Evolutionary conservation across 2,329 filamentous ascomycete species (phyloP).

Genomic region (Fulvia fulva): DNA sequence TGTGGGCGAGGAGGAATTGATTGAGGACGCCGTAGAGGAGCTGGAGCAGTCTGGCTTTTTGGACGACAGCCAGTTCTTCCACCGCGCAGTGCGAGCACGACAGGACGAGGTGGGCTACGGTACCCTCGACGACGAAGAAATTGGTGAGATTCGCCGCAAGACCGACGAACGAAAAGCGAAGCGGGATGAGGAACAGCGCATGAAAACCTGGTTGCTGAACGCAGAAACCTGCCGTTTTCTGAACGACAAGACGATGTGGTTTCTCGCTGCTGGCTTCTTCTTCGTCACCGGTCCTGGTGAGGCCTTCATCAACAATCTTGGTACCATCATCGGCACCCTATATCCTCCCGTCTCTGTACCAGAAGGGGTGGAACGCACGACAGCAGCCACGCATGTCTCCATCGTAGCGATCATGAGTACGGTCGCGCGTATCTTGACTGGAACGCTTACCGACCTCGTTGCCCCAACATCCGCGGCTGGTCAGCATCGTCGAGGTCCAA

Average conservation of each 20-base stretch:
- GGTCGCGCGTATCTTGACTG: constrained; percentile 81
- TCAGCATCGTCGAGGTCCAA: constrained; percentile 51
- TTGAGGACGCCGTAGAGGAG: constrained; percentile 85
- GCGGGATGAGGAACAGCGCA: constrained; percentile 57
- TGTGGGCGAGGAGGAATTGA: constrained; percentile 79
- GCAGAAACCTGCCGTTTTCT: constrained; percentile 84
- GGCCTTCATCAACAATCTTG: constrained; percentile 95
- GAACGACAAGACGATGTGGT: constrained; percentile 91
- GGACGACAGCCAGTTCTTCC: constrained; percentile 70
- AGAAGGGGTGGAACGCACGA: constrained; percentile 55
- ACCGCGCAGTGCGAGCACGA: constrained; percentile 40
- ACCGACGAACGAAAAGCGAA: constrained; percentile 44
- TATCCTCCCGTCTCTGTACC: constrained; percentile 55
- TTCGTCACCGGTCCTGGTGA: constrained; percentile 93
- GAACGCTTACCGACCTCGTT: constrained; percentile 81
- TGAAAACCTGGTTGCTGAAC: constrained; percentile 88
- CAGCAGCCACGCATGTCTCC: constrained; percentile 83
- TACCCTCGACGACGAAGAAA: constrained; percentile 49
- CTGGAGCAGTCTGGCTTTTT: constrained; percentile 84
- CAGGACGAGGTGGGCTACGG: constrained; percentile 57
- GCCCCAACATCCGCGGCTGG: constrained; percentile 55
- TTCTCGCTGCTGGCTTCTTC: constrained; percentile 84
- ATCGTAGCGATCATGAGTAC: constrained; percentile 90
- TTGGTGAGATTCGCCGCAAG: constrained; percentile 43
- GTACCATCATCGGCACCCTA: constrained; percentile 85